Percentiles rank a stretch among this genome's conserved stretches.
phyloP scores from a whole-genome alignment of 2,329 filamentous ascomycete genomes.

The Eutypella sp. region DNA sequence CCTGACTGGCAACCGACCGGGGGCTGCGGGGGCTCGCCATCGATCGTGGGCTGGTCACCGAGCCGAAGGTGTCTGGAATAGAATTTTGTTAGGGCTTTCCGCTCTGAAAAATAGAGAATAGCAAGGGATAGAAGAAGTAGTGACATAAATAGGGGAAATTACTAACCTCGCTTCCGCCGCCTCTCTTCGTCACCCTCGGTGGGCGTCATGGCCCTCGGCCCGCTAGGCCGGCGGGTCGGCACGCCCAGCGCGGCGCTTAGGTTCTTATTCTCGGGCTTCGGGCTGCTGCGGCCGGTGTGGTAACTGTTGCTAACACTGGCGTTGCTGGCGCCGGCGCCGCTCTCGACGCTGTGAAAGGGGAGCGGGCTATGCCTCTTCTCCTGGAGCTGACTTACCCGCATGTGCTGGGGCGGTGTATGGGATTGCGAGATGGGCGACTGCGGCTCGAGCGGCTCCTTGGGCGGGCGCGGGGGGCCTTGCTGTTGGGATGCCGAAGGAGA shows the following conservation, averaged over 20 bases:
- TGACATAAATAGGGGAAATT: too few relatives aligned
- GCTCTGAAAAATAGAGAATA: too few relatives aligned
- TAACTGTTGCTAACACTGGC: slow-evolving; percentile 39
- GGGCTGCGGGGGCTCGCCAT: slow-evolving; percentile 16
- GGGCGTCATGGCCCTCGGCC: slow-evolving; percentile 57
- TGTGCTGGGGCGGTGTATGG: slow-evolving; percentile 42
- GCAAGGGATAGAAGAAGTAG: too few relatives aligned
- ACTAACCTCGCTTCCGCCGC: slow-evolving; percentile 54
- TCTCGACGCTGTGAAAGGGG: slow-evolving; percentile 52
- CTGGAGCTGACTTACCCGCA: slow-evolving; percentile 45
- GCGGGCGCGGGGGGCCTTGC: slow-evolving; percentile 52
- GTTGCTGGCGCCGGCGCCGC: slow-evolving; percentile 46
- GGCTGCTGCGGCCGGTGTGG: slow-evolving; percentile 48
- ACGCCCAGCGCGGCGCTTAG: slow-evolving; percentile 48
- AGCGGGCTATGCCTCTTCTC: slow-evolving; percentile 46
- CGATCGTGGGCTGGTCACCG: slow-evolving; percentile 29
- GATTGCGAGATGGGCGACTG: slow-evolving; percentile 21
- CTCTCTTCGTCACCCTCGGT: slow-evolving; percentile 44
- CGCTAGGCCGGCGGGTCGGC: slow-evolving; percentile 50
- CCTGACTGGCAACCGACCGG: slow-evolving; percentile 34
- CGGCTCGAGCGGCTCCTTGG: slow-evolving; percentile 55
- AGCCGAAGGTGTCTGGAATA: slow-evolving; percentile 51
- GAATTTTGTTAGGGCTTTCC: too few relatives aligned
- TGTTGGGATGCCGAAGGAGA: slow-evolving; percentile 40
- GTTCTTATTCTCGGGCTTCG: slow-evolving; percentile 53